phyloP scores from a whole-genome alignment of 2,329 filamentous ascomycete species.

The Thielaviopsis populi region DNA sequence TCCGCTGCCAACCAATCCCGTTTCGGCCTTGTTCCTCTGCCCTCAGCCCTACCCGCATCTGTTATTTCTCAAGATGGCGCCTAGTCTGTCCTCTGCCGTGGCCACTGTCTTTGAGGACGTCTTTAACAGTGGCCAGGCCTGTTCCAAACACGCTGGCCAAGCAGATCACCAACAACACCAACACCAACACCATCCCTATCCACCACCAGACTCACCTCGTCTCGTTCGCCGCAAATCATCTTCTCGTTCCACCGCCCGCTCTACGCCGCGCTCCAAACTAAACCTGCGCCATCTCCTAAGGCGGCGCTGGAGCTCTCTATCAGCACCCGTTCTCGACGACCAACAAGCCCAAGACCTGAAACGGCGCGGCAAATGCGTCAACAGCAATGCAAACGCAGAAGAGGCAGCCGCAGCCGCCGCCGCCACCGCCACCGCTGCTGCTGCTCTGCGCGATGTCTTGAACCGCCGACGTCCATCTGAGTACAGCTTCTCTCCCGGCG shows the following conservation, averaged over 20 bases:
- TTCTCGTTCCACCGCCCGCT: not conserved
- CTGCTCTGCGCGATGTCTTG: not conserved
- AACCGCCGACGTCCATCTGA: not conserved
- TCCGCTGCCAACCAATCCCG: too few species aligned
- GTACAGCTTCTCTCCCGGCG: not conserved
- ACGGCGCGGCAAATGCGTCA: constrained; percentile 12
- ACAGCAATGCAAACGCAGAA: constrained; percentile 12
- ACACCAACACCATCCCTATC: not conserved
- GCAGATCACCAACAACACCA: not conserved
- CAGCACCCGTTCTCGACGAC: constrained; percentile 5
- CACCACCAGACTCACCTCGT: constrained; percentile 8
- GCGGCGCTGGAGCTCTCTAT: constrained; percentile 11
- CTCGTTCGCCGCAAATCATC: constrained; percentile 8
- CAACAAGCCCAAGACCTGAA: constrained; percentile 11
- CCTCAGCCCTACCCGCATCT: not conserved
- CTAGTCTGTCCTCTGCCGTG: not conserved
- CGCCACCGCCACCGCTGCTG: not conserved
- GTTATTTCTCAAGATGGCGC: not conserved
- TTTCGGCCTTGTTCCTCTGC: not conserved
- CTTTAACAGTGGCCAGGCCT: not conserved
- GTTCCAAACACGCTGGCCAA: not conserved
- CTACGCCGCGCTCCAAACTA: not conserved
- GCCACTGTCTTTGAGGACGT: not conserved
- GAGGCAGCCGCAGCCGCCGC: not conserved
- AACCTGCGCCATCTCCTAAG: constrained; percentile 8